Base-by-base conservation (phyloP, 768 basidiomycete species). In the Neoboletus subvelutipes region DNA sequence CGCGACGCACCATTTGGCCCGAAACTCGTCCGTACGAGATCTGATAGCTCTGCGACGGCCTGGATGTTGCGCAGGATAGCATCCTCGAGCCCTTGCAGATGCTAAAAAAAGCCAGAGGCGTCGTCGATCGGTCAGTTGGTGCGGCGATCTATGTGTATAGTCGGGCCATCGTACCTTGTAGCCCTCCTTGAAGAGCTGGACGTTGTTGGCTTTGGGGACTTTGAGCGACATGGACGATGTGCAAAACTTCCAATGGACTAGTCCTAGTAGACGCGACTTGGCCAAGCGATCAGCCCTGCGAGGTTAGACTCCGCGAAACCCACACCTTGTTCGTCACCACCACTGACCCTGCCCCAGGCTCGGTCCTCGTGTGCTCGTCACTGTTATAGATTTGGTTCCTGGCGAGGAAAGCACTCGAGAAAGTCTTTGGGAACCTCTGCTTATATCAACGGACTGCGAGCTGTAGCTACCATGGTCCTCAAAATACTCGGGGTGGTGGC, bases 131-230 rank as follows among this genome's bases (percentile, higher is more conserved):
- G 56, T 58, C 4, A 52, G 45, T 37, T 22, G 31, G 40, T 13
- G 6, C 1, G 9, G 37, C 31, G 59, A 65, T 67, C 58, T 24
- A 31, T 11, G 49, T 33, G 39, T 4, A 15, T 4, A 4, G 4
- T 29, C 15, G 13, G 3, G 36, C 11, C 28, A n/a, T 52, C 58
- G 22, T 59, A 90, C 94, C 82, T 96, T 97, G 83, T 93, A 94
- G 26, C 96, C 96, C 33, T 97, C 92, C 74, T 98, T 98, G 82
- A 99, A 98, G 40, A 99, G 84, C 73, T 94, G 93, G 41, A 94
- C 70, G 61, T 88, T 90, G 69, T 85, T 88, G 52, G 87, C 78
- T 74, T 94, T 94, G 29, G 94, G 95, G 20, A 98, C 93, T 79
- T 94, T 94, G 67, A 98, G 81, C 60, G 94, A 87, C 95, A 98